Percentiles rank a stretch among this genome's conserved stretches.
Conservation (phyloP, 768 basidiomycete genomes). For the Lactarius tabidus region DNA sequence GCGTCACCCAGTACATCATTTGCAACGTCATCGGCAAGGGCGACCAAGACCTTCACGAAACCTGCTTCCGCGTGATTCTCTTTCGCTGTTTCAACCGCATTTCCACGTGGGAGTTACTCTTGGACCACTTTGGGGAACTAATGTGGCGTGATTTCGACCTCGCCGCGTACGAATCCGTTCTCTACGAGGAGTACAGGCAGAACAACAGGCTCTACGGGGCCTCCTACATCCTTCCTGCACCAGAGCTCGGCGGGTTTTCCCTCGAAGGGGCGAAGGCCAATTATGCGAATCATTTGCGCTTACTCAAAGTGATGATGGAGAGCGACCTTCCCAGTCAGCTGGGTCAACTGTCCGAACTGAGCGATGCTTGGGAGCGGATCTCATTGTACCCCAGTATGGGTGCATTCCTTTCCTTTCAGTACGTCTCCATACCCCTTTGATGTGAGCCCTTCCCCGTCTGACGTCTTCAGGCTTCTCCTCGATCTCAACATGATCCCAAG, state of each 20-base stretch:
- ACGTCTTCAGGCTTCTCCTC: constrained; percentile 33
- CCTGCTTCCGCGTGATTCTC: constrained; percentile 66
- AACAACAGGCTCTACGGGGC: constrained; percentile 57
- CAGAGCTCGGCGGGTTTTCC: constrained; percentile 43
- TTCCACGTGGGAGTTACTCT: constrained; percentile 65
- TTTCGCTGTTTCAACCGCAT: constrained; percentile 71
- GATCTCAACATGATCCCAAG: constrained; percentile 37
- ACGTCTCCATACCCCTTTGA: neutral
- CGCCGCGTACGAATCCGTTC: constrained; percentile 48
- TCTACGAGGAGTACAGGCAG: constrained; percentile 38
- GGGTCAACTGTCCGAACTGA: constrained; percentile 47
- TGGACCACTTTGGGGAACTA: constrained; percentile 47
- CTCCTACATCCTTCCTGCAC: constrained; percentile 70
- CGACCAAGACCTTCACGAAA: constrained; percentile 52
- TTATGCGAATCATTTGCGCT: constrained; percentile 59
- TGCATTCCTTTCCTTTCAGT: constrained; percentile 69
- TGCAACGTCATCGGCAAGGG: constrained; percentile 67
- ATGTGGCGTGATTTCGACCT: constrained; percentile 60
- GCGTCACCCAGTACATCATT: constrained; percentile 64
- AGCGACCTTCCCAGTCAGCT: constrained; percentile 49
- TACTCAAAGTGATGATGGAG: constrained; percentile 48
- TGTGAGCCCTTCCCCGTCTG: neutral
- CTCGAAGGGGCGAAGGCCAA: constrained; percentile 30
- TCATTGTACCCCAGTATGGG: constrained; percentile 68
- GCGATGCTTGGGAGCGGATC: constrained; percentile 54